These are phyloP conservation scores for Diplosphaera chodatii DNA, from an alignment of 139 green algal genomes.

Conservation along the genomic window DNA sequence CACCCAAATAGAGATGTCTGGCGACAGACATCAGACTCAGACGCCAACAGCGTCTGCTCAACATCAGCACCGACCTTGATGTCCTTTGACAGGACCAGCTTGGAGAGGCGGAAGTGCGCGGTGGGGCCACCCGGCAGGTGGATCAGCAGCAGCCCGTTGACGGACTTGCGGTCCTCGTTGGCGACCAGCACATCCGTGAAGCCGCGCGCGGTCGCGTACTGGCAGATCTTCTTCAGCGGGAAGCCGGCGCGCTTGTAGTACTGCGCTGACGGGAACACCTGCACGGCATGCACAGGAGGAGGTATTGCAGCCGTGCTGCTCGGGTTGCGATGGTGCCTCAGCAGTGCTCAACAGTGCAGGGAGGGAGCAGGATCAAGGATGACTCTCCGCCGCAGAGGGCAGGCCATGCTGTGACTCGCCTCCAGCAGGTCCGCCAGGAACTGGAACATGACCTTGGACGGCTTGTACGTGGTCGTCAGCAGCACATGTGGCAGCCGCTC, in stretches of 20 bases:
- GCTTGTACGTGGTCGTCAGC: conserved; percentile 84
- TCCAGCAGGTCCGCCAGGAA: conserved; percentile 82
- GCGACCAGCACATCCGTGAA: conserved; percentile 86
- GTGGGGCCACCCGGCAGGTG: conserved; percentile 90
- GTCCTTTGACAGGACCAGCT: conserved; percentile 70
- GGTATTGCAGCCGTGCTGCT: no score
- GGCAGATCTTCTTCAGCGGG: conserved; percentile 84
- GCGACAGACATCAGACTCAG: no score
- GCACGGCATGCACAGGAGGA: no score
- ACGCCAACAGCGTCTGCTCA: no score
- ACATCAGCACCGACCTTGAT: no score
- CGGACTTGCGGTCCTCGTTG: conserved; percentile 84
- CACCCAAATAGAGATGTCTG: no score
- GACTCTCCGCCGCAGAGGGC: no score
- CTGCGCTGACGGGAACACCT: conserved; percentile 64
- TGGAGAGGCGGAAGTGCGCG: conserved; percentile 74
- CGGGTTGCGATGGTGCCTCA: no score
- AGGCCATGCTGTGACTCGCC: no score
- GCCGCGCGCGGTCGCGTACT: conserved; percentile 66
- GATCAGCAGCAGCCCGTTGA: conserved; percentile 80
- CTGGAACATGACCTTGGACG: conserved; percentile 70
- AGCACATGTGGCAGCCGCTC: conserved; percentile 78
- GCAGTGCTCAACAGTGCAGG: no score
- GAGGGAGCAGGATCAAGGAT: no score
- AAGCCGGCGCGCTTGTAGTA: conserved; percentile 87